These are phyloP conservation scores for Herpetomonas tarakana DNA, from an alignment of 208 protist genomes.

Conservation along the genomic window DNA sequence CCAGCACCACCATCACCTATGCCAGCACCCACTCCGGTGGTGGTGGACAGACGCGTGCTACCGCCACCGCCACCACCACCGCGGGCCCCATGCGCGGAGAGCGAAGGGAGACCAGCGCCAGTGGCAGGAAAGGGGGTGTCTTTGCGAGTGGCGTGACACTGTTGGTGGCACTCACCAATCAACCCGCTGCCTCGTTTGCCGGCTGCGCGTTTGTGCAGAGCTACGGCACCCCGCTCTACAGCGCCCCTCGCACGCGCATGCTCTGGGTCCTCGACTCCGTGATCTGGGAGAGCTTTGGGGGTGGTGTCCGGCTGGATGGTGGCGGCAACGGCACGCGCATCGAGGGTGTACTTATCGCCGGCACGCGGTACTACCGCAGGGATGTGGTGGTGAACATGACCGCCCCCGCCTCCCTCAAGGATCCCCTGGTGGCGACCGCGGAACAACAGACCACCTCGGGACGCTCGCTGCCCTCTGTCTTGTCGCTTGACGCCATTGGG, in stretches of 20 bases:
- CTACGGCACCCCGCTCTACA: constrained; percentile 33
- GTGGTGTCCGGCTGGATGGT: constrained; percentile 30
- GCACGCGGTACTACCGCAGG: constrained; percentile 23
- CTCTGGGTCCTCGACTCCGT: constrained; percentile 30
- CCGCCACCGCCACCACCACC: not conserved
- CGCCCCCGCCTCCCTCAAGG: not conserved
- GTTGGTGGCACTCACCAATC: no score
- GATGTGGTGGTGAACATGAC: not conserved
- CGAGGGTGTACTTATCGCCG: constrained; percentile 20
- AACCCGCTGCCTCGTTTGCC: constrained; percentile 1
- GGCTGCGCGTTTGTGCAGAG: constrained; percentile 20
- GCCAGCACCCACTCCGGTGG: no score
- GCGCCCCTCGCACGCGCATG: constrained; percentile 7
- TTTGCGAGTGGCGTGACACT: no score
- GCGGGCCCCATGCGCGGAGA: not conserved
- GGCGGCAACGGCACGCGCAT: constrained; percentile 19
- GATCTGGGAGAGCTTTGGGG: constrained; percentile 32
- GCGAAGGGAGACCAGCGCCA: not conserved
- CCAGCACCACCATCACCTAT: not conserved
- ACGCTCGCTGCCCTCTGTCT: not conserved
- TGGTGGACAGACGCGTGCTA: no score
- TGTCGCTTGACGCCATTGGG: not conserved
- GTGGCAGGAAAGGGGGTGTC: not conserved
- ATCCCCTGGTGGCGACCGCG: not conserved
- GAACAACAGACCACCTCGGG: no score